Evolutionary conservation across 306 rosid genomes (phyloP).

Genomic region (Malus fusca): DNA sequence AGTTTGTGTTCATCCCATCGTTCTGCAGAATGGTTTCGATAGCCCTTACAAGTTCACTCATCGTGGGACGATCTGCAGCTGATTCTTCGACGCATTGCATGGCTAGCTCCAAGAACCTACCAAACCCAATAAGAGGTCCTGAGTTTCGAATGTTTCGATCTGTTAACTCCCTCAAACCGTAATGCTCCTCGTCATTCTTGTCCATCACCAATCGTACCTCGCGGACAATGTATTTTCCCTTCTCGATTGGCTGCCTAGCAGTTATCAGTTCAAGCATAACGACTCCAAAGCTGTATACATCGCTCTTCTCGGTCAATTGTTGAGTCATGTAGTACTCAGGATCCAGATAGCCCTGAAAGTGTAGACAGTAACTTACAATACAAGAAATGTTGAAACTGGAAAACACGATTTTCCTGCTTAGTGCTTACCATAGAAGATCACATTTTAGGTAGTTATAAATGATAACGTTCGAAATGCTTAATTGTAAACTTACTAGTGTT

Average conservation of each 20-base stretch:
- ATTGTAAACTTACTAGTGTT: conserved; percentile 53
- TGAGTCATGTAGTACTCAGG: conserved; percentile 96
- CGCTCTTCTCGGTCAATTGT: conserved; percentile 82
- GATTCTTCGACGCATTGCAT: conserved; percentile 84
- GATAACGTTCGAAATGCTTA: no score
- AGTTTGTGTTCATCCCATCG: conserved; percentile 77
- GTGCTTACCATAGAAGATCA: no score
- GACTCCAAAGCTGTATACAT: conserved; percentile 87
- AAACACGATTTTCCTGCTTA: no score
- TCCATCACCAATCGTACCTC: conserved; percentile 48
- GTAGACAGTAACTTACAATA: neutral
- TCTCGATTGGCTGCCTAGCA: conserved; percentile 76
- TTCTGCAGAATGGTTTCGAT: conserved; percentile 67
- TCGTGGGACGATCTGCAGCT: conserved; percentile 75
- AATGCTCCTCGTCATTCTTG: conserved; percentile 45
- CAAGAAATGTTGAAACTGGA: neutral
- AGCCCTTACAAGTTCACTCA: conserved; percentile 75
- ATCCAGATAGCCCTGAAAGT: conserved; percentile 80
- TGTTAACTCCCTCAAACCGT: conserved; percentile 60
- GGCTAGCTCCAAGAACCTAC: conserved; percentile 68
- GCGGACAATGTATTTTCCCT: conserved; percentile 77
- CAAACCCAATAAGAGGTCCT: conserved; percentile 42
- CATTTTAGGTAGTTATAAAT: no score
- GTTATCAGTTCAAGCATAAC: conserved; percentile 84
- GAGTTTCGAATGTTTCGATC: conserved; percentile 54